These are phyloP conservation scores for Nakataea oryzae DNA, from an alignment of 2,329 filamentous ascomycete species.

Conservation along the genomic window DNA sequence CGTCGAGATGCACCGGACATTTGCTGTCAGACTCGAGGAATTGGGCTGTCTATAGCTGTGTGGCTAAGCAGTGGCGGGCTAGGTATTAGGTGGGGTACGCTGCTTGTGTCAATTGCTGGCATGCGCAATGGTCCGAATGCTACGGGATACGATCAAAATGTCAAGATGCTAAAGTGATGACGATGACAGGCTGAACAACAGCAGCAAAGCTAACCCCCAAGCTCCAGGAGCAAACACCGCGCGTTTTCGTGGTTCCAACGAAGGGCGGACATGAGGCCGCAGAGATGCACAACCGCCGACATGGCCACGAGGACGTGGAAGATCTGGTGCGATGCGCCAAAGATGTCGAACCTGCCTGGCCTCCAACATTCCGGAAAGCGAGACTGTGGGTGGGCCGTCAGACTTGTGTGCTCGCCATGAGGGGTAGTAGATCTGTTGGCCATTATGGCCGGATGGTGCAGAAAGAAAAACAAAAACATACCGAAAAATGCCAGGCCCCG, in stretches of 20 bases:
- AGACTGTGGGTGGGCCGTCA: conserved; percentile 15
- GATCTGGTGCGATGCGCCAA: conserved; percentile 32
- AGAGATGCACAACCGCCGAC: conserved; percentile 26
- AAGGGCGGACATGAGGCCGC: conserved; percentile 16
- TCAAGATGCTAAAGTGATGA: too few species aligned
- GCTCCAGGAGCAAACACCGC: not conserved
- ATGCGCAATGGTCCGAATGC: too few species aligned
- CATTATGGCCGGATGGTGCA: too few species aligned
- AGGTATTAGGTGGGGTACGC: too few species aligned
- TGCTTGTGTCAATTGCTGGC: too few species aligned
- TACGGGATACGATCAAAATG: too few species aligned
- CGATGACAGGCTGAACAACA: not conserved
- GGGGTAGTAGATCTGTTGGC: too few species aligned
- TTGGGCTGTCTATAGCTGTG: too few species aligned
- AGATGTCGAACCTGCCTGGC: conserved; percentile 32
- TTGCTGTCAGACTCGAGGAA: too few species aligned
- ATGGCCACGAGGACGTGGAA: conserved; percentile 34
- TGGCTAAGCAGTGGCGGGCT: too few species aligned
- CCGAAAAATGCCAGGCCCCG: conserved; percentile 16
- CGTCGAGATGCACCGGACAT: too few species aligned
- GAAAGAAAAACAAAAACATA: not conserved
- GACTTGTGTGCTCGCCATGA: not conserved
- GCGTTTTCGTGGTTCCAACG: conserved; percentile 11
- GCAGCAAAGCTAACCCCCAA: not conserved
- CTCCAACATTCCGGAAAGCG: conserved; percentile 29